Evolutionary conservation across 441 rosid species (phyloP), one percentile per base, ranked within the genome.

Genomic region (Biscutella laevigata): DNA sequence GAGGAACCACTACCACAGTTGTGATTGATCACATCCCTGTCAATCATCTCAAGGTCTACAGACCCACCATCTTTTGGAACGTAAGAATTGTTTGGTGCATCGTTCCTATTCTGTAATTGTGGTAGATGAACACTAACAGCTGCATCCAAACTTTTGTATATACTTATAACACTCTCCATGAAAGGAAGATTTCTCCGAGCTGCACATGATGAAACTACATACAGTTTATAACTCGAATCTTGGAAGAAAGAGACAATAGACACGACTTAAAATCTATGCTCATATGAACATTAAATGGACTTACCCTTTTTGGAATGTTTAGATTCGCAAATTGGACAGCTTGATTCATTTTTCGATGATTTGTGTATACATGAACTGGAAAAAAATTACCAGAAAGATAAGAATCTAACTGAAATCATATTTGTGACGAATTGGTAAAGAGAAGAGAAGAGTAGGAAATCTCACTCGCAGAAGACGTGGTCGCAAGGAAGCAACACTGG

Each of bases 401-500:
- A 21, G 40, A 66, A 46, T 25, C 11, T 25, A 37, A 27, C 8
- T 29, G 42, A 51, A 43, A 44, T 11, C 21, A 11, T 26, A 19
- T 12, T 9, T 13, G 35, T 22, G 56, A 14, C 15, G 19, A 27
- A 64, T 15, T 9, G 7, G 13, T 20, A 10, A 20, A 14, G n/a
- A 34, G 9, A 15, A 7, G 20, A 26, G 16, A 16, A n/a, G 33
- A 4, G 14, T 7, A 10, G 29, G 35, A 14, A 3, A 19, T 53
- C 77, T 15, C 47, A 81, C 88, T 69, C 56, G 97, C 94, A 90
- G 61, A 90, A 81, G 48, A 86, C 53, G 62, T 90, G 97, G 26
- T 82, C 77, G 53, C 97, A 86, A 16, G 95, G 87, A 35, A 89
- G 85, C 80, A 86, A 62, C 61, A 61, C 46, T 0, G 97, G 91